Evolutionary conservation across 495 filamentous ascomycete species (phyloP).

Genomic region (Stereocaulon alpinum): DNA sequence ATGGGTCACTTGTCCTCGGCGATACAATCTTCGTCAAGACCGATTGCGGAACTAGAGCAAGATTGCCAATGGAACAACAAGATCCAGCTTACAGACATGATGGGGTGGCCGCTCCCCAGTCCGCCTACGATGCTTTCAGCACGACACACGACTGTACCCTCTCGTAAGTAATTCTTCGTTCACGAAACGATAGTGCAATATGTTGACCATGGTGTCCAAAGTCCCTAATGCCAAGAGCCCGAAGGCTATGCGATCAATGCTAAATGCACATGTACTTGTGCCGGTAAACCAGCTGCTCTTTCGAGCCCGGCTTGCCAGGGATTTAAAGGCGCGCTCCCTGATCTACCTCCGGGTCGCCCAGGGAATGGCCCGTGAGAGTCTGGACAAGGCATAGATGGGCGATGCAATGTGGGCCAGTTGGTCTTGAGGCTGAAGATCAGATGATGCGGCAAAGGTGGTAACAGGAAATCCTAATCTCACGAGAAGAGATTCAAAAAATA

Average conservation of each 20-base stretch:
- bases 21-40: slow-evolving; percentile 13
- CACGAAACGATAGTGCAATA: background rate
- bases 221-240: background rate
- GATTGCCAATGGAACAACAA: slow-evolving; percentile 2
- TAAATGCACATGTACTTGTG: background rate
- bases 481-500: too few species aligned
- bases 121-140: background rate
- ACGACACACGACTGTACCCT: background rate
- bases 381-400: too few species aligned
- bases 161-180: background rate
- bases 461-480: too few species aligned
- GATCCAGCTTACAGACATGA: slow-evolving; percentile 11
- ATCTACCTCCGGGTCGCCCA: background rate
- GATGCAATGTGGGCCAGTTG: too few species aligned
- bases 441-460: too few species aligned
- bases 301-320: background rate
- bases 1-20: background rate
- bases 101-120: slow-evolving; percentile 3
- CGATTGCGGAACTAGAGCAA: slow-evolving; percentile 8
- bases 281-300: background rate
- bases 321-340: background rate
- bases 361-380: background rate
- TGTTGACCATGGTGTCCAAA: background rate
- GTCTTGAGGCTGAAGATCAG: too few species aligned
- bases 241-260: background rate